phyloP scores from a whole-genome alignment of 306 rosid genomes.

The Prosopis cineraria region DNA sequence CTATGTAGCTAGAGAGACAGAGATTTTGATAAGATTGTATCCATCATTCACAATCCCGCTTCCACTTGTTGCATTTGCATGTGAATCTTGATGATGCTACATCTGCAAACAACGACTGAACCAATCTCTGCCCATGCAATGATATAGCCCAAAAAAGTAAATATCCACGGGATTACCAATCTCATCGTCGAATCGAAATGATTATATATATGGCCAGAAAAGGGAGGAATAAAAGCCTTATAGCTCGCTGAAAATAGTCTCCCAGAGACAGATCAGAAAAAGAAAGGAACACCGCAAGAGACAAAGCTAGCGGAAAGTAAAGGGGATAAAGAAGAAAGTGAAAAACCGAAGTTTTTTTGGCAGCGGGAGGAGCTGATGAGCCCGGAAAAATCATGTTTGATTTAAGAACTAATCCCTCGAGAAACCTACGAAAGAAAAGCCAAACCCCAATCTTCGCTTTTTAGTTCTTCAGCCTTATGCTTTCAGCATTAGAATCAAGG shows the following conservation, averaged over 20 bases:
- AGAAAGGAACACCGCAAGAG: not conserved
- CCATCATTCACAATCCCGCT: conserved; percentile 11
- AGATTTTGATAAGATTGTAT: conserved; percentile 6
- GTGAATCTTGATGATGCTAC: conserved; percentile 99
- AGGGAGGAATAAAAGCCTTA: not conserved
- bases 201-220: not conserved
- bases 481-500: not conserved
- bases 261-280: conserved; percentile 7
- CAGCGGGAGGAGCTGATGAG: not conserved
- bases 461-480: not conserved
- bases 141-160: not conserved
- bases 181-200: conserved; percentile 23
- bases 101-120: conserved; percentile 86
- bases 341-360: not conserved
- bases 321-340: not conserved
- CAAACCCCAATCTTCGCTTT: not conserved
- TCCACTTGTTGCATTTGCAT: conserved; percentile 48
- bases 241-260: not conserved
- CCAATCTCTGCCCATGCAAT: conserved; percentile 51
- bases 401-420: conserved; percentile 21
- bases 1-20: conserved; percentile 1
- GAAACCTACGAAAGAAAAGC: conserved; percentile 19
- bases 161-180: not conserved
- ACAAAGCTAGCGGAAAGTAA: not conserved
- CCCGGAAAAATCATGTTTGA: conserved; percentile 32